phyloP scores from a whole-genome alignment of 2,329 filamentous ascomycete genomes.

The Beauveria medogensis region DNA sequence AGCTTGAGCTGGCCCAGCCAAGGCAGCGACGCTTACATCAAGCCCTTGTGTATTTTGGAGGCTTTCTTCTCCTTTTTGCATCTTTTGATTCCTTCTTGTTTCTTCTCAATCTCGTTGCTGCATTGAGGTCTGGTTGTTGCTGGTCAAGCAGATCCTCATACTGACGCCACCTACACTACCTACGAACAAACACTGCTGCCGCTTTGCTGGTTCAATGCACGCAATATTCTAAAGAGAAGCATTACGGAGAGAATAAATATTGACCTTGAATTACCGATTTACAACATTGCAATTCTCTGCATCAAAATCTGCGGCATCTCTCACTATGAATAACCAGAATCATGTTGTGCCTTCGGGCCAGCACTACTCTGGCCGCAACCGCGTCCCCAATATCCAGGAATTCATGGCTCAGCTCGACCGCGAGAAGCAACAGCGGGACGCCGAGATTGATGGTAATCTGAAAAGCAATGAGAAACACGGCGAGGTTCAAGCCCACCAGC shows the following conservation, averaged over 20 bases:
- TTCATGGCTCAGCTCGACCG: constrained; percentile 72
- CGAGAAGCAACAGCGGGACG: constrained; percentile 70
- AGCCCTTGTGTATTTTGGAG: background rate
- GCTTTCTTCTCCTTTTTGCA: background rate
- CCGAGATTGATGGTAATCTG: constrained; percentile 54
- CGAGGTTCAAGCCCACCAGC: constrained; percentile 36
- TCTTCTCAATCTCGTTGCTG: background rate
- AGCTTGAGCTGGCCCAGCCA: background rate
- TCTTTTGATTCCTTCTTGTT: background rate
- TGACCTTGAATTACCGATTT: background rate
- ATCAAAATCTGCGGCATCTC: background rate
- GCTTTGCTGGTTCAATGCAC: background rate
- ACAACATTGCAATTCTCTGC: background rate
- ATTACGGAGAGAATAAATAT: background rate
- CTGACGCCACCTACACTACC: background rate
- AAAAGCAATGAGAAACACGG: constrained; percentile 28
- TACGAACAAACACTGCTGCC: background rate
- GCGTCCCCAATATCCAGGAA: constrained; percentile 78
- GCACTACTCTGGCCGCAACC: constrained; percentile 76
- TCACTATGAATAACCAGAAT: constrained; percentile 31
- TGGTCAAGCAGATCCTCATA: background rate
- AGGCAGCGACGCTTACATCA: background rate
- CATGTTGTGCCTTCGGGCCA: constrained; percentile 42
- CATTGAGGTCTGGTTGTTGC: background rate
- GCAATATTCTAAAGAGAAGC: background rate